Evolutionary conservation across 495 filamentous ascomycete species (phyloP).

Genomic region (Xylaria bambusicola): DNA sequence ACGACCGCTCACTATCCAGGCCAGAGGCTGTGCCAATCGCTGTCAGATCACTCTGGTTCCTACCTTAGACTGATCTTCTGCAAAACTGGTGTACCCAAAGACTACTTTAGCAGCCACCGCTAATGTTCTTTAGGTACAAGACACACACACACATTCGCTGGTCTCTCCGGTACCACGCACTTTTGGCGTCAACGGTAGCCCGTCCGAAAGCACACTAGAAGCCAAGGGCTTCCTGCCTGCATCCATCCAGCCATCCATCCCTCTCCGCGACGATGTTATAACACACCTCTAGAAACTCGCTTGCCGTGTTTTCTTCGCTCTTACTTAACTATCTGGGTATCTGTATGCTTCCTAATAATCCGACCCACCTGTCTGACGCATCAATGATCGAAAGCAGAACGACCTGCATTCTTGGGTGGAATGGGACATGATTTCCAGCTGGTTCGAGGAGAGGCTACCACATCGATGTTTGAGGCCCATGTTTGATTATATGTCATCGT

Average conservation of each 20-base stretch:
- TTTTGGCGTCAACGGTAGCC: constrained; percentile 13
- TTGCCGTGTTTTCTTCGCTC: neutral
- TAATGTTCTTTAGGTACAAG: constrained; percentile 7
- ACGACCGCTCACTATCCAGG: constrained; percentile 9
- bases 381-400: constrained; percentile 13
- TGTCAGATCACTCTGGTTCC: constrained; percentile 18
- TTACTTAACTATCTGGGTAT: neutral
- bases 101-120: constrained; percentile 2
- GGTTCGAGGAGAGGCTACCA: neutral
- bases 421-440: neutral
- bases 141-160: constrained; percentile 3
- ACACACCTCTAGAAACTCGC: neutral
- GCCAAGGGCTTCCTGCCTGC: constrained; percentile 1
- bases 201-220: constrained; percentile 5
- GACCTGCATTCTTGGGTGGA: neutral
- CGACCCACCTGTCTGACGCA: constrained; percentile 18
- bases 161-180: neutral
- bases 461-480: neutral
- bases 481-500: constrained; percentile 12
- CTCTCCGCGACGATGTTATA: neutral
- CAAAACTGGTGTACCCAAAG: constrained; percentile 6
- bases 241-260: too few relatives aligned
- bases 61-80: constrained; percentile 21
- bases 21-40: constrained; percentile 8
- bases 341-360: constrained; percentile 5